These are phyloP conservation scores for Penicillium sp. DNA, from an alignment of 2,329 filamentous ascomycete genomes.

Conservation along the genomic window DNA sequence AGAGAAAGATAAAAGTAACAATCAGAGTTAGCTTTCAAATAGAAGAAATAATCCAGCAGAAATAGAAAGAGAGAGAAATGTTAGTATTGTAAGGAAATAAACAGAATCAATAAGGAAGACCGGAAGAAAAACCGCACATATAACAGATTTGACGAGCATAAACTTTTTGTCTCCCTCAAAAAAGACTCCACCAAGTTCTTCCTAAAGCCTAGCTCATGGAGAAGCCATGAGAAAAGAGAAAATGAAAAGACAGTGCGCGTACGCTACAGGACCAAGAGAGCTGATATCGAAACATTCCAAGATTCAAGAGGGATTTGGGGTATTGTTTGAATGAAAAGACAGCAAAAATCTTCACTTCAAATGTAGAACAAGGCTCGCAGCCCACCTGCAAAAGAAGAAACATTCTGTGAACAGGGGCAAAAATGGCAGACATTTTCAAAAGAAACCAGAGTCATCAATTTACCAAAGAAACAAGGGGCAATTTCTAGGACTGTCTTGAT, in stretches of 20 bases:
- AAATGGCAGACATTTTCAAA: conserved; percentile 18
- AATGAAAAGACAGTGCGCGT: conserved; percentile 19
- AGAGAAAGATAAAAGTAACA: neutral
- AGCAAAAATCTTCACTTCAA: conserved; percentile 43
- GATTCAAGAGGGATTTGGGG: conserved; percentile 36
- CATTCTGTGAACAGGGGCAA: conserved; percentile 17
- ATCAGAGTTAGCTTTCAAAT: neutral
- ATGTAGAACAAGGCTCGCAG: conserved; percentile 35
- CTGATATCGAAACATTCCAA: conserved; percentile 18
- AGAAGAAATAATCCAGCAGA: neutral
- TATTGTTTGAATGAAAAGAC: conserved; percentile 37
- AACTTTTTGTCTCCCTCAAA: neutral
- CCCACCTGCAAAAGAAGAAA: conserved; percentile 29
- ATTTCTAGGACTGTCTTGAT: conserved; percentile 13
- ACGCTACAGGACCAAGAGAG: conserved; percentile 24
- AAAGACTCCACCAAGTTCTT: neutral
- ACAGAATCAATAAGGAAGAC: neutral
- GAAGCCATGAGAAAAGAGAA: conserved; percentile 2
- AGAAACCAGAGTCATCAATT: conserved; percentile 19
- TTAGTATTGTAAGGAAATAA: neutral
- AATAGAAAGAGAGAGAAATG: neutral
- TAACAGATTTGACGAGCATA: neutral
- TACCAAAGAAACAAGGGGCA: conserved; percentile 16
- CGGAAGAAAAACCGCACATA: neutral
- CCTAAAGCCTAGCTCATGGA: neutral